Evolutionary conservation across 2,329 filamentous ascomycete species (phyloP).

Genomic region (Blastomyces parvus): DNA sequence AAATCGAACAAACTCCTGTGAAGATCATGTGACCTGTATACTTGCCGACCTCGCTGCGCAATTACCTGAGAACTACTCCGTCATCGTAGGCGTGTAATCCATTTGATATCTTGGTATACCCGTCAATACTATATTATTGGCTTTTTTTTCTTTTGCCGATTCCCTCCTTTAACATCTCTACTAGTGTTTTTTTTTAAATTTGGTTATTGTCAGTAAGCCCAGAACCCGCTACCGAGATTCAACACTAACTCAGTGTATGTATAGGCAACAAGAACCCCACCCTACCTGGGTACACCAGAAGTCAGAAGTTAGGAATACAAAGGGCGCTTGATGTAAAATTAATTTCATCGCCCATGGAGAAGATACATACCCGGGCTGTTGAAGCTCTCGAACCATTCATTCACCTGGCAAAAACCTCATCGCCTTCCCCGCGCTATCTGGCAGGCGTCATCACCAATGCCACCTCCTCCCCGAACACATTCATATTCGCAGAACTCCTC

Average conservation of each 20-base stretch:
- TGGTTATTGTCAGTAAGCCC: neutral
- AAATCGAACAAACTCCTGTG: neutral
- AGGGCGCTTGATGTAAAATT: neutral
- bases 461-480: slow-evolving; percentile 82
- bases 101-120: neutral
- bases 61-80: too few relatives aligned
- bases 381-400: slow-evolving; percentile 72
- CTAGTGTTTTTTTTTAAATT: neutral
- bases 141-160: neutral
- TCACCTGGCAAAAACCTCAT: slow-evolving; percentile 68
- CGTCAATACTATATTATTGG: neutral
- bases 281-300: neutral
- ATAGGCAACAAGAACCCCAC: neutral
- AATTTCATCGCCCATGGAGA: slow-evolving; percentile 28
- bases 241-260: neutral
- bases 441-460: slow-evolving; percentile 79
- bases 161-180: neutral
- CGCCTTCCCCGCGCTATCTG: slow-evolving; percentile 64
- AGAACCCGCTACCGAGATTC: neutral
- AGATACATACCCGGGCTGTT: slow-evolving; percentile 43
- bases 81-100: too few relatives aligned
- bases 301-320: neutral
- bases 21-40: neutral
- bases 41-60: neutral
- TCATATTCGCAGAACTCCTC: slow-evolving; percentile 89